phyloP scores from a whole-genome alignment of 2,329 filamentous ascomycete genomes.

The Pseudocercospora fuligena region DNA sequence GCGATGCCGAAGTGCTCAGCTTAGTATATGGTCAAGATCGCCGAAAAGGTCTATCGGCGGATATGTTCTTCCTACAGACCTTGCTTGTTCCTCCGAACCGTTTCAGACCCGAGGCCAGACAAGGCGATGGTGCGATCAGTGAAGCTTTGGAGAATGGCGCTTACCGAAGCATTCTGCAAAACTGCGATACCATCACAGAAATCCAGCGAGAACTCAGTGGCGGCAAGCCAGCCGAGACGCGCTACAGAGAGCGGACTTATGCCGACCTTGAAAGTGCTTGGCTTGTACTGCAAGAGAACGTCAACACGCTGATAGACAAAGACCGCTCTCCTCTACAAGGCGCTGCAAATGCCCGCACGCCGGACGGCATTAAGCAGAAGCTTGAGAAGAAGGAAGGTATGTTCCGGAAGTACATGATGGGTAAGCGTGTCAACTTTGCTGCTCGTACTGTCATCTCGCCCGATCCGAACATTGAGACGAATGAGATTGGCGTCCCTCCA shows the following conservation, averaged over 20 bases:
- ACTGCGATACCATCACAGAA: conserved; percentile 73
- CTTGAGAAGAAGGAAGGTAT: conserved; percentile 98
- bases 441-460: conserved; percentile 97
- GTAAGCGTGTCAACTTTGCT: conserved; percentile 98
- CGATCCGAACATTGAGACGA: conserved; percentile 97
- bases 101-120: conserved; percentile 84
- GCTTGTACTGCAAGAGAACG: conserved; percentile 81
- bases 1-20: conserved; percentile 80
- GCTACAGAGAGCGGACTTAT: conserved; percentile 65
- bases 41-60: conserved; percentile 43
- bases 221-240: conserved; percentile 45
- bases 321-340: conserved; percentile 84
- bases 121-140: conserved; percentile 78
- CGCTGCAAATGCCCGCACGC: conserved; percentile 74
- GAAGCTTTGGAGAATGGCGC: conserved; percentile 88
- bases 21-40: conserved; percentile 68
- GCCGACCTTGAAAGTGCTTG: conserved; percentile 80
- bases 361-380: conserved; percentile 96
- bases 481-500: conserved; percentile 97
- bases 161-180: conserved; percentile 81
- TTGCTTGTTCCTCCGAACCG: conserved; percentile 90
- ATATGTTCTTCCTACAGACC: conserved; percentile 93
- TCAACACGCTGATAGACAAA: conserved; percentile 91
- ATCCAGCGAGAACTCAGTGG: conserved; percentile 70
- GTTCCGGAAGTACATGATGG: conserved; percentile 99